Percentiles rank a stretch among this genome's conserved stretches.
These are phyloP conservation scores for Diaporthe sp. DNA, from an alignment of 2,329 filamentous ascomycete species.

Conservation along the genomic window DNA sequence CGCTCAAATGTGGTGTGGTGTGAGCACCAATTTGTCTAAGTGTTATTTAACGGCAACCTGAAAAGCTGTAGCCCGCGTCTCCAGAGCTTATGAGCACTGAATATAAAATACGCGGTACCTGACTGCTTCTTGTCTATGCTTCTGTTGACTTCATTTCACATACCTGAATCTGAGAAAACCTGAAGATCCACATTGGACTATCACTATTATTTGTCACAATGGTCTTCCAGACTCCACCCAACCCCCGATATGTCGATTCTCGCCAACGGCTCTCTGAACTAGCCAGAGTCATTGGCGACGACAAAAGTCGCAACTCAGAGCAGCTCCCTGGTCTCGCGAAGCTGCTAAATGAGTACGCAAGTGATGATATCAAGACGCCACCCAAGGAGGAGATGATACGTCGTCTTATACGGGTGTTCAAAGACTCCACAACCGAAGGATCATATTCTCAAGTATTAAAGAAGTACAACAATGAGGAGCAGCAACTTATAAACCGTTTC, in stretches of 20 bases:
- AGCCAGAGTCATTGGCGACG: background rate
- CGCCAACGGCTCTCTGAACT: slow-evolving; percentile 3
- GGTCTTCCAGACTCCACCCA: background rate
- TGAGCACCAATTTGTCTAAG: background rate
- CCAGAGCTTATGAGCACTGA: accelerated
- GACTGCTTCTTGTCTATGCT: too few species aligned
- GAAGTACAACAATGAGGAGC: background rate
- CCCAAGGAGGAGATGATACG: background rate
- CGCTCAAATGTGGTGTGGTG: background rate
- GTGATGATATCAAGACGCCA: background rate
- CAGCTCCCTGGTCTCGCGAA: background rate
- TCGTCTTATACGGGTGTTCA: slow-evolving; percentile 3
- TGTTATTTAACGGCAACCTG: too few species aligned
- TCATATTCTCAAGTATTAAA: background rate
- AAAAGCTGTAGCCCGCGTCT: too few species aligned
- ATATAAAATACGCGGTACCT: background rate
- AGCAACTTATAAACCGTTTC: background rate
- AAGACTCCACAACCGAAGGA: background rate
- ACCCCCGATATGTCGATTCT: background rate
- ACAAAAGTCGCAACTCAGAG: background rate
- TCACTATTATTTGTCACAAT: background rate
- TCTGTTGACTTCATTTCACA: background rate
- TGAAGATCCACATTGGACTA: background rate
- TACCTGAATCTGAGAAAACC: background rate
- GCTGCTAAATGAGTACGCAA: slow-evolving; percentile 5